phyloP scores from a whole-genome alignment of 805 yeast species.

The Torulaspora quercuum region DNA sequence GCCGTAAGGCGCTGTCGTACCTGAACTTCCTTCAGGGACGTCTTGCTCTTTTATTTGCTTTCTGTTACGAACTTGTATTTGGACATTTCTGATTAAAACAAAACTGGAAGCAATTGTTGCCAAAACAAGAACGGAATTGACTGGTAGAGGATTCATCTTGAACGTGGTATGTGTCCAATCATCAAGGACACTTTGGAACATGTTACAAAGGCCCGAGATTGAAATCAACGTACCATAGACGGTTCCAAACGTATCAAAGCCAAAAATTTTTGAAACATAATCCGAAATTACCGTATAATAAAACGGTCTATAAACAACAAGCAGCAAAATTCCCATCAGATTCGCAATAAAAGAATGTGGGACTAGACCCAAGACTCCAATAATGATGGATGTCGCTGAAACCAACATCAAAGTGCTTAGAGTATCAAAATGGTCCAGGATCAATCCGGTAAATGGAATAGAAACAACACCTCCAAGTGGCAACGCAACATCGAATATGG shows the following conservation, averaged over 20 bases:
- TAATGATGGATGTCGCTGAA: slow-evolving; percentile 50
- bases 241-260: slow-evolving; percentile 87
- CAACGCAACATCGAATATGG: slow-evolving; percentile 77
- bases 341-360: slow-evolving; percentile 47
- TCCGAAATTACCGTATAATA: slow-evolving; percentile 92
- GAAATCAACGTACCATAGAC: slow-evolving; percentile 85
- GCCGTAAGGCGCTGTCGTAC: slow-evolving; percentile 3
- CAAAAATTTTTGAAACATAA: slow-evolving; percentile 88
- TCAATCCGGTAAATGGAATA: slow-evolving; percentile 79
- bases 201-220: slow-evolving; percentile 75
- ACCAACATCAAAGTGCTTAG: slow-evolving; percentile 53
- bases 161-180: slow-evolving; percentile 63
- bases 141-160: slow-evolving; percentile 74
- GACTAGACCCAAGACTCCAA: slow-evolving; percentile 71
- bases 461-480: slow-evolving; percentile 87
- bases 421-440: slow-evolving; percentile 71
- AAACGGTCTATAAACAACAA: slow-evolving; percentile 86
- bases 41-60: neutral
- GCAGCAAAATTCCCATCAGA: slow-evolving; percentile 60
- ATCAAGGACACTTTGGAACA: slow-evolving; percentile 69
- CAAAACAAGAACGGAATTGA: slow-evolving; percentile 54
- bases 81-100: slow-evolving; percentile 6
- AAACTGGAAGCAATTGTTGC: slow-evolving; percentile 45
- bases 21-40: neutral
- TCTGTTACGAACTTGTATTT: slow-evolving; percentile 7